Percentiles rank a stretch among this genome's conserved stretches.
These are phyloP conservation scores for Fraxinus ornus DNA, from an alignment of 305 asterid genomes.

Conservation along the genomic window DNA sequence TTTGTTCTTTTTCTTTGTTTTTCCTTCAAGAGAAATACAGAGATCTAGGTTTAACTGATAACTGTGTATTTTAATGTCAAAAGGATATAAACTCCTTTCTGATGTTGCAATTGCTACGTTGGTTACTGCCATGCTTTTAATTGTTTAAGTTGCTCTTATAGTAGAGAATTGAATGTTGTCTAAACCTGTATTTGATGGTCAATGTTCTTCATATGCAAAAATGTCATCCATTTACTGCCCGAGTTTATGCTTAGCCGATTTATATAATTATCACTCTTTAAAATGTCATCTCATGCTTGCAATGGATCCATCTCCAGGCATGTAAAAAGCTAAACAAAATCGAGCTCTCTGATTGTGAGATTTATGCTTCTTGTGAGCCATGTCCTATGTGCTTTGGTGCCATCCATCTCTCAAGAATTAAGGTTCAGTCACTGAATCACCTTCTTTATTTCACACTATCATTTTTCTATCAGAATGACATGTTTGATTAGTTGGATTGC, in stretches of 20 bases:
- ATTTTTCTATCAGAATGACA: background rate
- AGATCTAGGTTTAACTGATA: background rate
- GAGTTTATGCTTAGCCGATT: background rate
- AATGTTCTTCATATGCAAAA: background rate
- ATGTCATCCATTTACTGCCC: background rate
- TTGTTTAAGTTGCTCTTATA: background rate
- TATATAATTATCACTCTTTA: background rate
- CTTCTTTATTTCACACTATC: background rate
- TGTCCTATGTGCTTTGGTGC: constrained; percentile 99
- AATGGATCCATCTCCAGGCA: constrained; percentile 52
- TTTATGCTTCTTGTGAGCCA: constrained; percentile 98
- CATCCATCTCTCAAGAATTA: constrained; percentile 87
- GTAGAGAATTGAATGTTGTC: background rate
- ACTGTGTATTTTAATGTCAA: background rate
- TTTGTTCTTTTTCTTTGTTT: background rate
- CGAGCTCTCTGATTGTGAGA: constrained; percentile 94
- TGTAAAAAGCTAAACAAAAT: constrained; percentile 87
- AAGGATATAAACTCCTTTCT: background rate
- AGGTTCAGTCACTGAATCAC: constrained; percentile 39
- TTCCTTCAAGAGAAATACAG: background rate
- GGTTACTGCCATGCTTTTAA: background rate
- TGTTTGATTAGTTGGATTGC: background rate
- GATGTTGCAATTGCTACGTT: background rate
- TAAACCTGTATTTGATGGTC: background rate
- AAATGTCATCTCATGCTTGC: constrained; percentile 2